A percentile compares a stretch with the other conserved stretches of the same genome.
Conservation (phyloP, 2,329 filamentous ascomycete species). For the Pseudogymnoascus sp. region DNA sequence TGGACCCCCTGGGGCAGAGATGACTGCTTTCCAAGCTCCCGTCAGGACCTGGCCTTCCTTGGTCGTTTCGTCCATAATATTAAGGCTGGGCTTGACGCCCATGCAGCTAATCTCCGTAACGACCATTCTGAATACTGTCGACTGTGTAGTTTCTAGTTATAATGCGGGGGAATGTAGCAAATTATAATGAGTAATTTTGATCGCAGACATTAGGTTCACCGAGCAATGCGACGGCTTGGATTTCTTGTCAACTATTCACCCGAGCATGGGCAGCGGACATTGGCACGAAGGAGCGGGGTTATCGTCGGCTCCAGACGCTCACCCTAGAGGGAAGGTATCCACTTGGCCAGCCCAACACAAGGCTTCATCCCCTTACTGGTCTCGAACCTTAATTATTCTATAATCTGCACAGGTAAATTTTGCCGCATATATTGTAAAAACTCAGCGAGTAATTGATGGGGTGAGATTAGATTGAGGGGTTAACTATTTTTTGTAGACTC, state of each 20-base stretch:
- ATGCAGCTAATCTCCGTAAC: conserved; percentile 20
- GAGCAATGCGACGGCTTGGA: neutral
- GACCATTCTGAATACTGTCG: conserved; percentile 8
- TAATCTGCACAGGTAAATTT: neutral
- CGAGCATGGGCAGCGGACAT: neutral
- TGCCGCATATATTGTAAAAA: neutral
- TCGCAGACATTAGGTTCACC: neutral
- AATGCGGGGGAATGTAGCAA: no score
- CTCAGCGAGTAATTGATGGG: neutral
- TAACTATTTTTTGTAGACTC: neutral
- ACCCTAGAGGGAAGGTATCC: neutral
- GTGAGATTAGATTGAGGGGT: neutral
- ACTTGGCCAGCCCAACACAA: neutral
- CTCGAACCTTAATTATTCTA: neutral
- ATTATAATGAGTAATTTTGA: no score
- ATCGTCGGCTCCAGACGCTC: neutral
- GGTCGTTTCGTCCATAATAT: conserved; percentile 17
- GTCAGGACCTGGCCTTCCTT: conserved; percentile 16
- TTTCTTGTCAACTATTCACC: neutral
- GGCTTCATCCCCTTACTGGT: neutral
- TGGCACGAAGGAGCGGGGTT: neutral
- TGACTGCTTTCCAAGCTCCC: conserved; percentile 12
- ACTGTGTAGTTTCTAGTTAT: neutral
- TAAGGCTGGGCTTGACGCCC: conserved; percentile 17
- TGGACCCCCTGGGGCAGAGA: conserved; percentile 16